Evolutionary conservation across 176 grass and related monocot species (phyloP).

Genomic region (Bromus sterilis): DNA sequence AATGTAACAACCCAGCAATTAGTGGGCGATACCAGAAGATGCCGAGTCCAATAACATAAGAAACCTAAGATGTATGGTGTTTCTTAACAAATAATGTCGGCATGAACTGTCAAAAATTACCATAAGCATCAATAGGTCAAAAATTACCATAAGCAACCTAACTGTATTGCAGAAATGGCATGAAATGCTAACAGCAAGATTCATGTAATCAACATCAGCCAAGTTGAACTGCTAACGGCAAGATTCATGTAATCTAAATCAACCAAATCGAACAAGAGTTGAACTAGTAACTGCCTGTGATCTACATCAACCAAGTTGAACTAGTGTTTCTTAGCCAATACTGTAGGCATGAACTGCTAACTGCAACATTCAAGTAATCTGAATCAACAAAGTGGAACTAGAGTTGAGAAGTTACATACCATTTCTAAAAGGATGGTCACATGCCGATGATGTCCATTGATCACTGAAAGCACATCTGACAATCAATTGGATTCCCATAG

Average conservation of each 20-base stretch:
- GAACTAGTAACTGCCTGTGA: not conserved
- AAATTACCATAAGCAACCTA: not conserved
- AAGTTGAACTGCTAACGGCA: not conserved
- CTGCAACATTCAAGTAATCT: not conserved
- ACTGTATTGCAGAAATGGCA: not conserved
- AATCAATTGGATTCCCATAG: not conserved
- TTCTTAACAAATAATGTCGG: not conserved
- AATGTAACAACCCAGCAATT: not conserved
- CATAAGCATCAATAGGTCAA: not conserved
- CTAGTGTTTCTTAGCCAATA: not conserved
- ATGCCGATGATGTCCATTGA: not conserved
- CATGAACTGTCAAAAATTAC: not conserved
- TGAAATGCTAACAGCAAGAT: not conserved
- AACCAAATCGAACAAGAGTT: not conserved
- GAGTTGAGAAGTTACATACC: not conserved
- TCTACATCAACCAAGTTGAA: not conserved
- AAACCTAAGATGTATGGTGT: not conserved
- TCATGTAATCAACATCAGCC: not conserved
- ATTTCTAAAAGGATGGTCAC: not conserved
- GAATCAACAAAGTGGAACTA: not conserved
- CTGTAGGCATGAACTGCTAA: not conserved
- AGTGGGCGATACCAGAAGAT: not conserved
- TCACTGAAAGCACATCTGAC: not conserved
- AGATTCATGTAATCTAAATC: not conserved
- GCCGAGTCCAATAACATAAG: not conserved